Conservation (phyloP, 176 grass and related monocot species). For the Luzula sylvatica region DNA sequence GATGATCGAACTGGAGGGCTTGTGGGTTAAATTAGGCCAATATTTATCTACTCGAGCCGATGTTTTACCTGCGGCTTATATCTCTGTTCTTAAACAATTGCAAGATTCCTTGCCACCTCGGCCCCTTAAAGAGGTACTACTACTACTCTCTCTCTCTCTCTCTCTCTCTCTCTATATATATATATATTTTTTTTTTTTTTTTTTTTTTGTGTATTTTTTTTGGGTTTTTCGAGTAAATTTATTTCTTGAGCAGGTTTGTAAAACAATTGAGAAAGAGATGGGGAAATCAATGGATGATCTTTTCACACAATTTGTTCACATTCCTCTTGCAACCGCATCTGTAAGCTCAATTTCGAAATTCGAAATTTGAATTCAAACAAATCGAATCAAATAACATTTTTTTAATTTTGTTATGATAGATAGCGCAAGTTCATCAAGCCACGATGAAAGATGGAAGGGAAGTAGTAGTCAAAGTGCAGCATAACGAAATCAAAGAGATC, state of each 20-base stretch:
- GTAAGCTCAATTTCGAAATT: slow-evolving; percentile 36
- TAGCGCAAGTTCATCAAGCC: slow-evolving; percentile 96
- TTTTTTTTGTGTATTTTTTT: background rate
- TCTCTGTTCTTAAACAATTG: slow-evolving; percentile 66
- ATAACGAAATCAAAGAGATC: slow-evolving; percentile 82
- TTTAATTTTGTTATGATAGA: slow-evolving; percentile 34
- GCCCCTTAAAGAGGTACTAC: slow-evolving; percentile 62
- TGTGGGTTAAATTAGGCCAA: slow-evolving; percentile 94
- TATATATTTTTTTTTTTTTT: too few species aligned
- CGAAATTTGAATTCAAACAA: slow-evolving; percentile 16
- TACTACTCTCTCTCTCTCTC: slow-evolving; percentile 2
- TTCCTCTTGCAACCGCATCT: slow-evolving; percentile 93
- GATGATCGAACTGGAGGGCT: slow-evolving; percentile 87
- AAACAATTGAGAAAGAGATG: slow-evolving; percentile 84
- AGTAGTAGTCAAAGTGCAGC: slow-evolving; percentile 98
- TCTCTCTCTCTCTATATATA: too few species aligned
- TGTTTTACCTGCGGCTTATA: slow-evolving; percentile 91
- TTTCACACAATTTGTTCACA: slow-evolving; percentile 68
- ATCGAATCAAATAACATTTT: background rate
- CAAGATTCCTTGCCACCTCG: slow-evolving; percentile 88
- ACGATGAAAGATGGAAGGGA: slow-evolving; percentile 70
- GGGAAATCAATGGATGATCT: slow-evolving; percentile 58
- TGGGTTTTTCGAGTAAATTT: background rate
- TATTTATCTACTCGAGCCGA: slow-evolving; percentile 97
- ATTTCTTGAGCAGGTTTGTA: slow-evolving; percentile 42